Conservation (phyloP, 179 eudicot species). For the Sideroxylon spinosum region DNA sequence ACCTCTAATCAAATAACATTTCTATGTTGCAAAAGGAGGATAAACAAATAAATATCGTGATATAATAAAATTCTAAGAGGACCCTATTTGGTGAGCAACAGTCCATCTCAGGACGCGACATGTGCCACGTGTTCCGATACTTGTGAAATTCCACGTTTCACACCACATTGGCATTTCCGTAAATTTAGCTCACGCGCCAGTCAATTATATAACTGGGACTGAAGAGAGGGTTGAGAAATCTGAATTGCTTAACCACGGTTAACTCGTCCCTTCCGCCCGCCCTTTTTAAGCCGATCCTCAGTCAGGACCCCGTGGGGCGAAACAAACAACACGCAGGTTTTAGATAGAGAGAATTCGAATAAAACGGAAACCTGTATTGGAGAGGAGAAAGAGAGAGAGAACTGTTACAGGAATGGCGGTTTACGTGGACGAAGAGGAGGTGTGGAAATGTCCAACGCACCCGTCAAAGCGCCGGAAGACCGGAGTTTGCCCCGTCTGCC, state of each 20-base stretch:
- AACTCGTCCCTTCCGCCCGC: not conserved
- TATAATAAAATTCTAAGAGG: no score
- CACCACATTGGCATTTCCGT: not conserved
- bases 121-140: no score
- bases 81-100: no score
- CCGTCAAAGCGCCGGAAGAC: conserved; percentile 53
- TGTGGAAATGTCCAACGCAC: conserved; percentile 65
- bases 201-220: not conserved
- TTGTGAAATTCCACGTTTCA: not conserved
- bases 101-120: no score
- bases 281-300: not conserved
- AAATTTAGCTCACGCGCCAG: not conserved
- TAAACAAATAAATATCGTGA: no score
- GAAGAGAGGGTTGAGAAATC: no score
- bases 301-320: no score
- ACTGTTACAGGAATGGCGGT: conserved; percentile 39
- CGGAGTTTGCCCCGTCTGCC: conserved; percentile 70
- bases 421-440: conserved; percentile 58
- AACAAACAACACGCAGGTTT: no score
- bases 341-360: not conserved
- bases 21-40: no score
- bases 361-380: not conserved
- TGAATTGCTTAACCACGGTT: conserved; percentile 8
- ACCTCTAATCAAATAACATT: no score
- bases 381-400: conserved; percentile 11